Percentiles rank a stretch among this genome's conserved stretches.
Evolutionary conservation across 805 yeast species (phyloP).

Genomic region (Kodamaea lidongshanica): DNA sequence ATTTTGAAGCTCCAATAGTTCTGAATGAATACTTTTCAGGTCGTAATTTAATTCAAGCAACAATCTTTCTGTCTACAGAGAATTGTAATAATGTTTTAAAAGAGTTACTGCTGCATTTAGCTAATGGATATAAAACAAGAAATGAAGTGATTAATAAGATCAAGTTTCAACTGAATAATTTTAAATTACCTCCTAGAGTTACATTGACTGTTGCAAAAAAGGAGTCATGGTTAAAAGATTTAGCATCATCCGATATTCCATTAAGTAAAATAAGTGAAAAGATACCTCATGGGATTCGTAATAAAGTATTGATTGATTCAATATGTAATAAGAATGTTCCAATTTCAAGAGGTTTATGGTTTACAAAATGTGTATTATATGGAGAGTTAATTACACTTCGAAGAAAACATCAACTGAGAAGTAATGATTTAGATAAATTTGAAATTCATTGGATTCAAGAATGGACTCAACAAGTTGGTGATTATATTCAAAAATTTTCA

Average conservation of each 20-base stretch:
- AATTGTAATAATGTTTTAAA: conserved; percentile 30
- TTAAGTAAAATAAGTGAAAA: conserved; percentile 64
- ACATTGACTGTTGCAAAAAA: conserved; percentile 82
- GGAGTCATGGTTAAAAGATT: conserved; percentile 79
- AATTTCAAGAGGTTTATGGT: conserved; percentile 79
- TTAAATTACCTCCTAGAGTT: conserved; percentile 82
- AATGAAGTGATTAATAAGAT: conserved; percentile 38
- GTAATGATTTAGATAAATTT: conserved; percentile 19
- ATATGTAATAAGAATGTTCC: conserved; percentile 67
- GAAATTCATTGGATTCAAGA: conserved; percentile 69
- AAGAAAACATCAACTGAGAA: conserved; percentile 23
- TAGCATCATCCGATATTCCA: conserved; percentile 64
- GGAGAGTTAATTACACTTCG: conserved; percentile 39
- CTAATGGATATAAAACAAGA: conserved; percentile 31
- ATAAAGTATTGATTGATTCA: conserved; percentile 66
- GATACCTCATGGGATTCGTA: conserved; percentile 85
- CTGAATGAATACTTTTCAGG: conserved; percentile 67
- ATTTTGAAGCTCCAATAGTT: conserved; percentile 55
- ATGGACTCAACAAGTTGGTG: conserved; percentile 83
- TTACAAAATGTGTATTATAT: conserved; percentile 78
- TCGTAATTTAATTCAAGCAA: conserved; percentile 49
- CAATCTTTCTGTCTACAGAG: conserved; percentile 31
- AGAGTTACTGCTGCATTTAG: conserved; percentile 34
- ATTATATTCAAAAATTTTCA: conserved; percentile 48
- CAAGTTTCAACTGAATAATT: conserved; percentile 31